phyloP scores from a whole-genome alignment of 192 early-diverging fungal genomes.

The Entophlyctis luteolus region DNA sequence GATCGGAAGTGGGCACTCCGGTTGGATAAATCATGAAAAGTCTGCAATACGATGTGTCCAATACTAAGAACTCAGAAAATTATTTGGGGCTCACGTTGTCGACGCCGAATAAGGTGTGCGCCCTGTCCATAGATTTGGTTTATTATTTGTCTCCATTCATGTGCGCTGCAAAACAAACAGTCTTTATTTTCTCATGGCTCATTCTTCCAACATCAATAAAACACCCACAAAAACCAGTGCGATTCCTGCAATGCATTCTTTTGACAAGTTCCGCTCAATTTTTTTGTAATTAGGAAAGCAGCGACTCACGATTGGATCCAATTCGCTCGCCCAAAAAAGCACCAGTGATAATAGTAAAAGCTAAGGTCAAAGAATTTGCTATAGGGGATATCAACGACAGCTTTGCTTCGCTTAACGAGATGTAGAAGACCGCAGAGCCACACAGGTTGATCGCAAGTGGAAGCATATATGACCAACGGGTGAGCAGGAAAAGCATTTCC shows the following conservation, averaged over 20 bases:
- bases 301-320: constrained; percentile 56
- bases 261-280: too few relatives aligned
- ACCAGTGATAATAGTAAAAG: constrained; percentile 79
- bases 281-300: not conserved
- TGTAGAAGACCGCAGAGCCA: constrained; percentile 90
- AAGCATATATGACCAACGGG: constrained; percentile 82
- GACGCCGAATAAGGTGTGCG: too few relatives aligned
- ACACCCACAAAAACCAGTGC: constrained; percentile 31
- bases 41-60: not conserved
- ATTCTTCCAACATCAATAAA: constrained; percentile 18
- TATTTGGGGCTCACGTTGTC: not conserved
- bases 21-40: constrained; percentile 37
- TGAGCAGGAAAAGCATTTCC: constrained; percentile 73
- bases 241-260: too few relatives aligned
- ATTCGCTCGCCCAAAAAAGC: constrained; percentile 73
- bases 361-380: constrained; percentile 84
- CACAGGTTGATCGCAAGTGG: constrained; percentile 85
- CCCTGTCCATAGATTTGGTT: too few relatives aligned
- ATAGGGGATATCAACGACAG: constrained; percentile 89
- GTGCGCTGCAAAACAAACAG: too few relatives aligned
- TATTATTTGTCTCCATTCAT: too few relatives aligned
- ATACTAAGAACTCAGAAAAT: not conserved
- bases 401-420: constrained; percentile 80
- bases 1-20: constrained; percentile 30
- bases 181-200: too few relatives aligned